Base-by-base conservation (phyloP, 345 rosid species). In the Ricinus communis region DNA sequence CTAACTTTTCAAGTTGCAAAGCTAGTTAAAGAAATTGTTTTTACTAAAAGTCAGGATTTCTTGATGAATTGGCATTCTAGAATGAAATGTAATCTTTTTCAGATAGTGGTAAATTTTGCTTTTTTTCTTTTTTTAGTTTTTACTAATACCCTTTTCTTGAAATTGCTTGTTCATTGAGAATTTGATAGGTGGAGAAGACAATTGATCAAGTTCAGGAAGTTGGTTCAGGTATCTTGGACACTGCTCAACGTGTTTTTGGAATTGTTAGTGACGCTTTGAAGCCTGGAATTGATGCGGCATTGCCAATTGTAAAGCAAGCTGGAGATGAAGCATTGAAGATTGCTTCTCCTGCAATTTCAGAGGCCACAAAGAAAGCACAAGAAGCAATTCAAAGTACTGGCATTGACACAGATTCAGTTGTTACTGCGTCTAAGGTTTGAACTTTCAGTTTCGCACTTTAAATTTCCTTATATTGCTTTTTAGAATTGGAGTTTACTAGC, bases 361-460 rank as follows among this genome's bases (percentile, higher is more conserved):
- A 90, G 80, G 95, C 86, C 53, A 80, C 97, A 1, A 94, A 82
- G 88, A 90, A 87, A 81, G 97, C 95, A 33, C 91, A 87, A 77
- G 97, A 94, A 75, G 96, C 91, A 53, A 81, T 94, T 85, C 90
- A 91, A 75, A 82, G 87, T 83, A 65, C 91, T 50, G 98, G 97
- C 71, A 27, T 94, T 78, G 93, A 94, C 71, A 57, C 93, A 10
- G 82, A 91, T 68, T 88, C 97, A 12, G 94, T 91, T 71, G 49
- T 74, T 49, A 73, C 54, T 74, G 98, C 89, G 79, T 94, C 94
- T 38, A 94, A 94, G 98, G 98, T 91, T 45, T 8, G 67, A 30
- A 13, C 47, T 25, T 56, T 59, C 7, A 22, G 63, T 38, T 12
- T 10, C 54, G 13, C 40, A 15, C 38, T 36, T 31, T 38, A 45